These are phyloP conservation scores for Ganoderma leucocontextum DNA, from an alignment of 1,284 basidiomycete genomes.

Conservation along the genomic window DNA sequence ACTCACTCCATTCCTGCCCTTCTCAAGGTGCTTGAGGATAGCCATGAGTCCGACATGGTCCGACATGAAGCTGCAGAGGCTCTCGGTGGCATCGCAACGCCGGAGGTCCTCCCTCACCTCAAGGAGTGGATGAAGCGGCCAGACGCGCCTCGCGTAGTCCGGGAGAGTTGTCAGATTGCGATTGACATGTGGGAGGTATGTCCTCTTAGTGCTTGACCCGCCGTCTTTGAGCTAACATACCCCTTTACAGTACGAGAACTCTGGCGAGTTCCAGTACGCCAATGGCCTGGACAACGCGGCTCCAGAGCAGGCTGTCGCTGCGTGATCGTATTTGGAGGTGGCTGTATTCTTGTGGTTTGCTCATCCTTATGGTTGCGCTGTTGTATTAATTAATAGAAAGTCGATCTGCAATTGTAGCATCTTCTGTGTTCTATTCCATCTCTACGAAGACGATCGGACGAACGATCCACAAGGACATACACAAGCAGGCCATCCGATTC, in stretches of 20 bases:
- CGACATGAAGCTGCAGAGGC: slow-evolving; percentile 99
- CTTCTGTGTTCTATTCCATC: neutral
- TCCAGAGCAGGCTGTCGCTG: slow-evolving; percentile 19
- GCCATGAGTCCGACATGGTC: slow-evolving; percentile 93
- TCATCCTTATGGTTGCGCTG: slow-evolving; percentile 9
- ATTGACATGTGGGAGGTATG: slow-evolving; percentile 96
- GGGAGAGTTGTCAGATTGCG: slow-evolving; percentile 96
- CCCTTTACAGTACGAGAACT: slow-evolving; percentile 82
- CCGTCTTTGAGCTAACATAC: neutral
- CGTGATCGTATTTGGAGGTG: slow-evolving; percentile 4
- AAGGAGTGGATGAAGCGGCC: slow-evolving; percentile 85
- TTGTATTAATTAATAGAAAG: slow-evolving; percentile 20
- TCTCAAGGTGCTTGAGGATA: slow-evolving; percentile 78
- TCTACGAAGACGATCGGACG: neutral
- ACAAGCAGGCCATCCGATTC: neutral
- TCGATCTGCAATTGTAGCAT: slow-evolving; percentile 11
- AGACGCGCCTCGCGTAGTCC: slow-evolving; percentile 89
- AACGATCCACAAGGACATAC: neutral
- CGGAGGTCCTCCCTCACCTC: slow-evolving; percentile 88
- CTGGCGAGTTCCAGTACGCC: slow-evolving; percentile 88
- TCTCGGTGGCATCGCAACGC: slow-evolving; percentile 93
- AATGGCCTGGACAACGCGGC: slow-evolving; percentile 53
- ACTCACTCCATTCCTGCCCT: slow-evolving; percentile 90
- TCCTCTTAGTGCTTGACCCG: slow-evolving; percentile 13
- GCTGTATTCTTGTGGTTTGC: slow-evolving; percentile 12